phyloP scores from a whole-genome alignment of 768 basidiomycete genomes.

The Phanerochaete carnosa region DNA sequence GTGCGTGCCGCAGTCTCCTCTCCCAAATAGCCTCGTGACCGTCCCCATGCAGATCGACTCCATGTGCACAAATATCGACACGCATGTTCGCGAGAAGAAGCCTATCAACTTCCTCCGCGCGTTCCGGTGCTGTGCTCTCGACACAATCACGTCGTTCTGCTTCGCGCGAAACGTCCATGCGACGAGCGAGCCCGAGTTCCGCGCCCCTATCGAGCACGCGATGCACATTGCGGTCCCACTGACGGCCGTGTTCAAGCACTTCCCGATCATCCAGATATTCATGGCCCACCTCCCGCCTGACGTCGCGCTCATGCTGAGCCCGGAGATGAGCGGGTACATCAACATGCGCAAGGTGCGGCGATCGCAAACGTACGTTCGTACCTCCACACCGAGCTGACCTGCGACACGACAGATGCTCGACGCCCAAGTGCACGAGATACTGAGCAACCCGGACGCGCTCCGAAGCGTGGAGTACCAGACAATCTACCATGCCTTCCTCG shows the following conservation, averaged over 20 bases:
- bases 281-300: not conserved
- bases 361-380: conserved; percentile 28
- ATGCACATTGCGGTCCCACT: conserved; percentile 29
- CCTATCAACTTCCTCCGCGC: conserved; percentile 37
- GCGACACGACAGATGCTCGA: conserved; percentile 7
- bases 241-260: conserved; percentile 11
- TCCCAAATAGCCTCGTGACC: not conserved
- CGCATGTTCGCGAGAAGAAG: conserved; percentile 10
- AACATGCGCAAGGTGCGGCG: not conserved
- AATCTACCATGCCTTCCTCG: conserved; percentile 32
- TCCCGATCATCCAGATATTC: conserved; percentile 3
- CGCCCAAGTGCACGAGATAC: conserved; percentile 18
- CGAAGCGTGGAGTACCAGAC: conserved; percentile 29
- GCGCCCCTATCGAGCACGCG: conserved; percentile 30
- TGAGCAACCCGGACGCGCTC: conserved; percentile 23
- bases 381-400: conserved; percentile 31
- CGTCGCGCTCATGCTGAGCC: not conserved
- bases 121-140: conserved; percentile 39
- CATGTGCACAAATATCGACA: conserved; percentile 18
- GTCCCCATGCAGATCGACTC: conserved; percentile 28
- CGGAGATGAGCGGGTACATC: not conserved
- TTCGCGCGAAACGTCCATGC: conserved; percentile 33
- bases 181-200: conserved; percentile 32
- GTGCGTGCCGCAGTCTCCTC: conserved; percentile 17
- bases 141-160: conserved; percentile 40